A percentile compares a stretch with the other conserved stretches of the same genome.
phyloP scores from a whole-genome alignment of 2,329 filamentous ascomycete genomes.

The Cordyceps cateniannulata region DNA sequence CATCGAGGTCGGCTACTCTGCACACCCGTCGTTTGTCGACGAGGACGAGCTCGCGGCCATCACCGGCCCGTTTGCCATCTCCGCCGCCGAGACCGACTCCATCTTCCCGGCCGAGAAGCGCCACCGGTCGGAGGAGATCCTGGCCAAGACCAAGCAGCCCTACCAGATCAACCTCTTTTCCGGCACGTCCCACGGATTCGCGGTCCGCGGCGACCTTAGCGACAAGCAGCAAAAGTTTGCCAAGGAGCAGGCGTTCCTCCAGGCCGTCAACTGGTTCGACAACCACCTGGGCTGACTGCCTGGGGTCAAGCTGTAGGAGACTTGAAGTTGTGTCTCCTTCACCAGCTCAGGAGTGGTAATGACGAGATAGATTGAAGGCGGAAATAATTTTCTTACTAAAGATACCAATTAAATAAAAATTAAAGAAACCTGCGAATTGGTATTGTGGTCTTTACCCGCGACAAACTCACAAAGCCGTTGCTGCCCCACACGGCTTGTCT shows the following conservation, averaged over 20 bases:
- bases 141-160: constrained; percentile 43
- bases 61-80: constrained; percentile 50
- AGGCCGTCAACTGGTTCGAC: constrained; percentile 71
- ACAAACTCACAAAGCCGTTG: neutral
- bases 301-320: neutral
- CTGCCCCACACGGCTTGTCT: neutral
- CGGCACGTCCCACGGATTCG: constrained; percentile 66
- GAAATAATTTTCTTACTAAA: neutral
- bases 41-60: constrained; percentile 53
- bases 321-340: neutral
- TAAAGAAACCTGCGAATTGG: neutral
- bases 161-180: constrained; percentile 68
- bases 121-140: constrained; percentile 51
- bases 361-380: no score
- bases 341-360: no score
- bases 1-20: constrained; percentile 54
- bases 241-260: constrained; percentile 72
- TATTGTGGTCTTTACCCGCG: neutral
- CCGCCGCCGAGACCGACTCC: constrained; percentile 55
- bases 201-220: constrained; percentile 56
- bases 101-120: constrained; percentile 53
- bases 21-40: constrained; percentile 58
- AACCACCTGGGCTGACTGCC: constrained; percentile 29
- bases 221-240: constrained; percentile 53
- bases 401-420: neutral